These are phyloP conservation scores for Gonium pectorale DNA, from an alignment of 139 green algal genomes.

Conservation along the genomic window DNA sequence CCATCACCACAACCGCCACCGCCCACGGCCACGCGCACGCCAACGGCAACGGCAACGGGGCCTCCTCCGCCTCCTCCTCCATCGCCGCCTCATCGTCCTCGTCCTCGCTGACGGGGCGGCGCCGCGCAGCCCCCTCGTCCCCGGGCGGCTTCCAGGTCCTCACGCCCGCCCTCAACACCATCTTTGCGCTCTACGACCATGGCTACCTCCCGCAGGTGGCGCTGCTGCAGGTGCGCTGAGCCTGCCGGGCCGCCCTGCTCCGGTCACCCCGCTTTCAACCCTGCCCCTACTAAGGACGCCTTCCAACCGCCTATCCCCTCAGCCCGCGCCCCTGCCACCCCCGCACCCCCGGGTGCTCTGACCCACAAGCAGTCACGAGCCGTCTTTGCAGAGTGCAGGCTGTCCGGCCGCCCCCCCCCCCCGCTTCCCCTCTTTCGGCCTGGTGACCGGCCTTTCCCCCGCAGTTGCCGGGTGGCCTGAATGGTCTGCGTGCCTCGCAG, in stretches of 20 bases:
- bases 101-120: too few species aligned
- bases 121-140: neutral
- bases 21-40: neutral
- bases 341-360: neutral
- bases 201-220: slow-evolving; percentile 40
- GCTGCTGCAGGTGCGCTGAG: slow-evolving; percentile 25
- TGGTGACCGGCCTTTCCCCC: too few species aligned
- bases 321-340: neutral
- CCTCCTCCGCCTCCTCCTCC: neutral
- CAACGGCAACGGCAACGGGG: neutral
- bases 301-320: too few species aligned
- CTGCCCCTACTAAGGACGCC: too few species aligned
- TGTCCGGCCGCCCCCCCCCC: too few species aligned
- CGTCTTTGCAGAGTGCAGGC: too few species aligned
- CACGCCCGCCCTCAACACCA: slow-evolving; percentile 39
- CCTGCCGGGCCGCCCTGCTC: neutral
- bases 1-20: neutral
- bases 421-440: too few species aligned
- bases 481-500: too few species aligned
- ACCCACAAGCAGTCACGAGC: too few species aligned
- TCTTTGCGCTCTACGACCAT: slow-evolving; percentile 42
- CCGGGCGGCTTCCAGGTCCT: slow-evolving; percentile 25
- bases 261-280: neutral
- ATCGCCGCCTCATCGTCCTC: too few species aligned
- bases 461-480: too few species aligned